These are phyloP conservation scores for Myxozyma geophila DNA, from an alignment of 805 yeast genomes.

Conservation along the genomic window DNA sequence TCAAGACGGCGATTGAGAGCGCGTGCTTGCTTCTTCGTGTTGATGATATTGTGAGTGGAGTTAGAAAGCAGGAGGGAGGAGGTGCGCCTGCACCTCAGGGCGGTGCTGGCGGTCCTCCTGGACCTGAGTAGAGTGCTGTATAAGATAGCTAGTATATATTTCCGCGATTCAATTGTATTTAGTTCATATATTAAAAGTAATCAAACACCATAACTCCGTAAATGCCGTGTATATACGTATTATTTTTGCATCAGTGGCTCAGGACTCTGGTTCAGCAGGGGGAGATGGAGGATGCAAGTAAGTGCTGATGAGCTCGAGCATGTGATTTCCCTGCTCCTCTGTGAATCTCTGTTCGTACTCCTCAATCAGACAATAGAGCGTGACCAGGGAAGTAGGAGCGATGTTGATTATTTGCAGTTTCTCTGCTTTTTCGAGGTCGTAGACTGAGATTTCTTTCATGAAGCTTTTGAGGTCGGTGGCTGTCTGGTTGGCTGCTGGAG, in stretches of 20 bases:
- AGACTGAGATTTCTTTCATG: conserved; percentile 51
- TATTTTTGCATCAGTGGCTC: neutral
- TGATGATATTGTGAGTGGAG: conserved; percentile 97
- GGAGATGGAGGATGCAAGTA: conserved; percentile 51
- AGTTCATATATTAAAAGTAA: neutral
- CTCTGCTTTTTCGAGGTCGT: conserved; percentile 77
- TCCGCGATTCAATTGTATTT: neutral
- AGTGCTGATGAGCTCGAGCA: conserved; percentile 60
- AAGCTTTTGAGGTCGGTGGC: conserved; percentile 46
- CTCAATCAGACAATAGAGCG: conserved; percentile 77
- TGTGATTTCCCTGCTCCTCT: conserved; percentile 65
- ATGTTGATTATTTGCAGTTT: conserved; percentile 80
- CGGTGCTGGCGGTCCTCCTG: conserved; percentile 16
- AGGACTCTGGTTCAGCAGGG: conserved; percentile 2
- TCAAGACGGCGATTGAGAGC: conserved; percentile 97
- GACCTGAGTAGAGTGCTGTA: conserved; percentile 1
- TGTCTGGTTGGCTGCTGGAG: conserved; percentile 45
- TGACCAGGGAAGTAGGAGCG: conserved; percentile 79
- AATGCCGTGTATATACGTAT: neutral
- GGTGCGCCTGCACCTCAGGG: conserved; percentile 11
- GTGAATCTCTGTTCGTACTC: conserved; percentile 87
- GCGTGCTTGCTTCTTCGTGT: conserved; percentile 93
- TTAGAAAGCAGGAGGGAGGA: conserved; percentile 55
- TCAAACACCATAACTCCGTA: neutral
- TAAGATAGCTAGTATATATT: neutral